Percentiles rank a stretch among this genome's conserved stretches.
Conservation (phyloP, 2,329 filamentous ascomycete genomes). For the Blumeria hordei region DNA sequence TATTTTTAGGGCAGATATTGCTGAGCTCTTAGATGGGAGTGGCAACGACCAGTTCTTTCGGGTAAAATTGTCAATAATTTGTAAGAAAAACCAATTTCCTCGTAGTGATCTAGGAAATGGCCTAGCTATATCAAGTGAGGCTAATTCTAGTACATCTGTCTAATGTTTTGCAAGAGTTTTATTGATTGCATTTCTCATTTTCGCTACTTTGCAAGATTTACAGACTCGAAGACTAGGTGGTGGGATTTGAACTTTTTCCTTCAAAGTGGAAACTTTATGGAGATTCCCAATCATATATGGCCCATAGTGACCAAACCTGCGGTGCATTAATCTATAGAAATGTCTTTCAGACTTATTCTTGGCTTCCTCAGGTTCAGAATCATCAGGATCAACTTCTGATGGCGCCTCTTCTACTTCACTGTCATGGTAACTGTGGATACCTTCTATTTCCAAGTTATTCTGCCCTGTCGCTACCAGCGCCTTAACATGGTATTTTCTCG, state of each 20-base stretch:
- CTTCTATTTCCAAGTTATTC: not conserved
- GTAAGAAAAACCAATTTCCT: not conserved
- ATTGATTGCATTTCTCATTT: not conserved
- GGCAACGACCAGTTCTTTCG: not conserved
- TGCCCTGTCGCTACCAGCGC: not conserved
- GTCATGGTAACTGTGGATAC: not conserved
- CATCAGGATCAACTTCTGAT: not conserved
- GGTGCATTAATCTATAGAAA: not conserved
- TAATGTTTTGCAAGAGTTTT: not conserved
- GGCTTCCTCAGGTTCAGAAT: not conserved
- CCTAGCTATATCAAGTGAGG: not conserved
- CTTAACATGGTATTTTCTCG: not conserved
- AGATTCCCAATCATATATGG: not conserved
- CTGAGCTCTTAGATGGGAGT: not conserved
- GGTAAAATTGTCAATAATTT: not conserved
- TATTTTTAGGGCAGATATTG: not conserved
- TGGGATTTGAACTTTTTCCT: not conserved
- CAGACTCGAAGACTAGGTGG: not conserved
- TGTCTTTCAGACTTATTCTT: not conserved
- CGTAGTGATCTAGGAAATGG: not conserved
- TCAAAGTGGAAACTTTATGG: not conserved
- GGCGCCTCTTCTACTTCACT: not conserved
- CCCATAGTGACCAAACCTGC: not conserved
- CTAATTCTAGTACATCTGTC: not conserved
- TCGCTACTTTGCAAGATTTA: not conserved